Percentiles rank a stretch among this genome's conserved stretches.
These are phyloP conservation scores for Arachis stenosperma DNA, from an alignment of 306 rosid genomes.

Conservation along the genomic window DNA sequence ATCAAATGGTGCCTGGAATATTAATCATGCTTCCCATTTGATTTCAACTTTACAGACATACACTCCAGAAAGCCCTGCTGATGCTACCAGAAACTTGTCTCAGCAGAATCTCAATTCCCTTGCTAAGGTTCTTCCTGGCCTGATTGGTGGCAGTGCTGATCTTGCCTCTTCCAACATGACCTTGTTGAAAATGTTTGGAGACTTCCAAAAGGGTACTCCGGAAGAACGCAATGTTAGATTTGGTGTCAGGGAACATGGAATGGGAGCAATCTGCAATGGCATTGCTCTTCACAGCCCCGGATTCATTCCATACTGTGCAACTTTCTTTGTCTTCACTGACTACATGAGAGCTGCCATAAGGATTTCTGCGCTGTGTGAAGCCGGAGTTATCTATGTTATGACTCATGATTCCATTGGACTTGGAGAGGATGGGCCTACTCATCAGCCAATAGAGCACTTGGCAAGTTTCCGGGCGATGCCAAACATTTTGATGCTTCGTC, in stretches of 20 bases:
- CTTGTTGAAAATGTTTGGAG: constrained; percentile 80
- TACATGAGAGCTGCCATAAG: constrained; percentile 99
- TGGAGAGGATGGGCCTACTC: constrained; percentile 99
- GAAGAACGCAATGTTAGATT: constrained; percentile 96
- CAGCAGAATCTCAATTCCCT: constrained; percentile 88
- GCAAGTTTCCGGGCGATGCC: constrained; percentile 99
- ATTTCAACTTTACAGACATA: constrained; percentile 63
- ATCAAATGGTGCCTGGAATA: constrained; percentile 24
- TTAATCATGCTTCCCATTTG: constrained; percentile 32
- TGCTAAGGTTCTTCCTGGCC: constrained; percentile 85
- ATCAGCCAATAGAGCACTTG: constrained; percentile 97
- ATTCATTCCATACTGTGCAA: constrained; percentile 91
- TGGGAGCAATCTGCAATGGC: constrained; percentile 97
- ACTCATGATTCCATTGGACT: constrained; percentile 98
- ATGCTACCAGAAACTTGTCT: constrained; percentile 93
- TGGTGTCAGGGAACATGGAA: constrained; percentile 95
- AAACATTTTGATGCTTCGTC: constrained; percentile 92
- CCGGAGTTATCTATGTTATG: constrained; percentile 93
- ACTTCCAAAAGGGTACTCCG: constrained; percentile 94
- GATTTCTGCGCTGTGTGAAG: constrained; percentile 77
- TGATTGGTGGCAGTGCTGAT: constrained; percentile 97
- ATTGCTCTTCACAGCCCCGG: constrained; percentile 96
- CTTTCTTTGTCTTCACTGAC: constrained; percentile 98
- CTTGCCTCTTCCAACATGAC: constrained; percentile 99
- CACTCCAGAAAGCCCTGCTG: constrained; percentile 90